Evolutionary conservation across 345 rosid species (phyloP).

Genomic region (Physaria fendleri): DNA sequence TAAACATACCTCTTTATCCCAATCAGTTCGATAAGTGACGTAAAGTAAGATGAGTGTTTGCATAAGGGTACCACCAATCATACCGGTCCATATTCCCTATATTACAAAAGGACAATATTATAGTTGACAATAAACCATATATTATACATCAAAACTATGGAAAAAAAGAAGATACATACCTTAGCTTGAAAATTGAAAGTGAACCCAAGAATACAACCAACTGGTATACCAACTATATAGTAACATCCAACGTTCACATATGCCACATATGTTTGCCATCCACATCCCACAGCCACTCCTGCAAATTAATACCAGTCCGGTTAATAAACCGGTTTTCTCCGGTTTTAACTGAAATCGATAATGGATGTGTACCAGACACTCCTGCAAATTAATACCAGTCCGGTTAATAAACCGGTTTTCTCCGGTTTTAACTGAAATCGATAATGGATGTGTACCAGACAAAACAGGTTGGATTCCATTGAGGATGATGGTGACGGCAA

Average conservation of each 20-base stretch:
- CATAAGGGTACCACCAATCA: slow-evolving; percentile 54
- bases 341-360: background rate
- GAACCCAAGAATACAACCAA: slow-evolving; percentile 57
- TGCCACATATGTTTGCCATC: slow-evolving; percentile 70
- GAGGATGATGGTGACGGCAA: slow-evolving; percentile 51
- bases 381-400: background rate
- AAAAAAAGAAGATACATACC: slow-evolving; percentile 23
- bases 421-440: background rate
- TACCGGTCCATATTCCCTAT: slow-evolving; percentile 61
- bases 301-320: slow-evolving; percentile 7
- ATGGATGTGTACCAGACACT: slow-evolving; percentile 41
- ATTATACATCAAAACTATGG: background rate
- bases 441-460: slow-evolving; percentile 36
- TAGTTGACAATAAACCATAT: background rate
- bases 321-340: background rate
- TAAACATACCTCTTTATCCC: slow-evolving; percentile 49
- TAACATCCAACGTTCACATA: slow-evolving; percentile 60
- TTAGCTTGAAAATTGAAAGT: slow-evolving; percentile 40
- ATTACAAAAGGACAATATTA: background rate
- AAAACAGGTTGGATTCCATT: slow-evolving; percentile 72
- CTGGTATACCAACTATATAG: slow-evolving; percentile 49
- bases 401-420: background rate
- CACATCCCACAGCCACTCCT: slow-evolving; percentile 81
- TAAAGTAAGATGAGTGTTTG: slow-evolving; percentile 50
- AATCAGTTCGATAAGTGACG: slow-evolving; percentile 43